A percentile compares a stretch with the other conserved stretches of the same genome.
Evolutionary conservation across 1,284 basidiomycete genomes (phyloP).

Genomic region (Rhizopogon hawkerae): DNA sequence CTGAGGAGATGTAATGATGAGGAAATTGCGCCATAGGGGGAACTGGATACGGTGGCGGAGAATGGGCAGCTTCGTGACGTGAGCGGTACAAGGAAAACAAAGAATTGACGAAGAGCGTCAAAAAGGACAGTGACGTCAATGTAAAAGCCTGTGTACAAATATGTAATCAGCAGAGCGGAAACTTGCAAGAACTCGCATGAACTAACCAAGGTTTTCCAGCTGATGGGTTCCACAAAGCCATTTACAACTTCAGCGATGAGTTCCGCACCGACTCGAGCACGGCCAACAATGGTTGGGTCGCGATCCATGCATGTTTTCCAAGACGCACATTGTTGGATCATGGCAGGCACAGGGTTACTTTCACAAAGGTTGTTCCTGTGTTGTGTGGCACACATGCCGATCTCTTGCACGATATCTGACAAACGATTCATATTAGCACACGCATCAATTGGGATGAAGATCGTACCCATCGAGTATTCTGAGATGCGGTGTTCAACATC

Average conservation of each 20-base stretch:
- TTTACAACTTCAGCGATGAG: conserved; percentile 95
- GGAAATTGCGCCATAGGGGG: conserved; percentile 37
- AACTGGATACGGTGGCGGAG: conserved; percentile 36
- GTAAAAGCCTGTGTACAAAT: conserved; percentile 61
- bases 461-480: conserved; percentile 81
- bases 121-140: conserved; percentile 68
- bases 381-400: conserved; percentile 71
- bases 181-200: background rate
- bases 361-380: conserved; percentile 82
- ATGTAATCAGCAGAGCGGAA: background rate
- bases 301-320: conserved; percentile 98
- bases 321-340: conserved; percentile 72
- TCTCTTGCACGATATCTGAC: conserved; percentile 83
- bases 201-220: conserved; percentile 90
- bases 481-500: conserved; percentile 87
- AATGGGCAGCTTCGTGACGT: conserved; percentile 38
- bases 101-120: conserved; percentile 79
- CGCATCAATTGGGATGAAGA: conserved; percentile 55
- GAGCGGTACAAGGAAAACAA: conserved; percentile 70
- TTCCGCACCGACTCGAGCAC: conserved; percentile 86
- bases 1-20: conserved; percentile 41
- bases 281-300: conserved; percentile 83
- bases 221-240: conserved; percentile 93
- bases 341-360: conserved; percentile 69
- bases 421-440: conserved; percentile 27